Percentiles rank a stretch among this genome's conserved stretches.
phyloP scores from a whole-genome alignment of 2,329 filamentous ascomycete species.

The Claviceps spartinae region DNA sequence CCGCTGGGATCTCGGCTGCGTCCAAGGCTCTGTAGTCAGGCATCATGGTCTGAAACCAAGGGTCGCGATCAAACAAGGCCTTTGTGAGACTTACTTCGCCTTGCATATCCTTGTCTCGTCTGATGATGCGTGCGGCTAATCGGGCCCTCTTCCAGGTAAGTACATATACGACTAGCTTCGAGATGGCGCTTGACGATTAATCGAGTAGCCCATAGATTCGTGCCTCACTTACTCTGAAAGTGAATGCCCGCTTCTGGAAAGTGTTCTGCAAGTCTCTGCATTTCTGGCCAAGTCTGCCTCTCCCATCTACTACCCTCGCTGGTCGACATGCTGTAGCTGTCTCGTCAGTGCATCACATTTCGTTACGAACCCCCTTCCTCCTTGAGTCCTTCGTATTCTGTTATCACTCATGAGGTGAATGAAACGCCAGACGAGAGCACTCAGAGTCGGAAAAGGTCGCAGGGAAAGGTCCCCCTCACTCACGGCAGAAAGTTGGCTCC shows the following conservation, averaged over 20 bases:
- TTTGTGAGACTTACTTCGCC: conserved; percentile 32
- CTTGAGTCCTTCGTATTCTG: not conserved
- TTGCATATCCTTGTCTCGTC: conserved; percentile 48
- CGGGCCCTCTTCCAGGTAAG: not conserved
- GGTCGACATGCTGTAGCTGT: conserved; percentile 28
- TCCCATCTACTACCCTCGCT: conserved; percentile 41
- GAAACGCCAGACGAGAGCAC: too few species aligned
- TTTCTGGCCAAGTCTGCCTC: conserved; percentile 47
- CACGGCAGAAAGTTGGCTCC: conserved; percentile 69
- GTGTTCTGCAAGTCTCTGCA: conserved; percentile 42
- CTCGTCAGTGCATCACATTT: not conserved
- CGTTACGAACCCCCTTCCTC: not conserved
- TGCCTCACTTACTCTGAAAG: conserved; percentile 49
- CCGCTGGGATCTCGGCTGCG: conserved; percentile 43
- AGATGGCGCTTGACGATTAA: not conserved
- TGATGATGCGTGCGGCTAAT: conserved; percentile 34
- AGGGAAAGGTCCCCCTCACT: conserved; percentile 16
- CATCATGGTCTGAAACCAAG: conserved; percentile 62
- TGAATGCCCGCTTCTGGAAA: conserved; percentile 70
- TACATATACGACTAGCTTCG: not conserved
- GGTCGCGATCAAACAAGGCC: conserved; percentile 48
- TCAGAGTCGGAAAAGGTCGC: too few species aligned
- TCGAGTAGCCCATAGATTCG: not conserved
- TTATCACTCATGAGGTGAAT: too few species aligned
- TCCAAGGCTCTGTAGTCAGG: conserved; percentile 55